Conservation (phyloP, 228 moss, liverwort and hornwort species). For the Sphagnum fallax region DNA sequence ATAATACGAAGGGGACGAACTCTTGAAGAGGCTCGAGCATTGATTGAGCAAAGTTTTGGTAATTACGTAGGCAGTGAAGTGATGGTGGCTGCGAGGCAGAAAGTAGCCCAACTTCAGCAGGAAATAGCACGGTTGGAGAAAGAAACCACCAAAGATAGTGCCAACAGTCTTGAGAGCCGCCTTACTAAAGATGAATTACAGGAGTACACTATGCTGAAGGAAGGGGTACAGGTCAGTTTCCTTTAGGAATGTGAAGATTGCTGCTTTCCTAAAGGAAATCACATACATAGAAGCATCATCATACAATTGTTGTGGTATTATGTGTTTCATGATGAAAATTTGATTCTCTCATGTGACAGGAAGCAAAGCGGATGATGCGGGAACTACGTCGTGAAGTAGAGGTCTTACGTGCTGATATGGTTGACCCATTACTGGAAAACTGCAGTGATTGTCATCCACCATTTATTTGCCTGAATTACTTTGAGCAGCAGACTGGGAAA, state of each 20-base stretch:
- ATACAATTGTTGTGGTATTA: too few relatives aligned
- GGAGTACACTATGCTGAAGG: conserved; percentile 58
- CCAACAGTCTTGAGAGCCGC: conserved; percentile 43
- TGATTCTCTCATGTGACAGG: conserved; percentile 16
- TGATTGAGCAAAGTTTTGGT: conserved; percentile 97
- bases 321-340: too few relatives aligned
- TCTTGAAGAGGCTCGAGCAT: conserved; percentile 75
- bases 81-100: conserved; percentile 79
- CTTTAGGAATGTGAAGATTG: not conserved
- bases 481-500: conserved; percentile 55
- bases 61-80: conserved; percentile 98
- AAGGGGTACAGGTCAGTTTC: conserved; percentile 36
- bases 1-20: conserved; percentile 58
- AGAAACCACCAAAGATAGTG: conserved; percentile 37
- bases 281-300: too few relatives aligned
- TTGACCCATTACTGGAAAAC: conserved; percentile 54
- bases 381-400: conserved; percentile 47
- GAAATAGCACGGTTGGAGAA: conserved; percentile 54
- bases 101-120: conserved; percentile 56
- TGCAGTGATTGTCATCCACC: conserved; percentile 35
- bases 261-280: too few relatives aligned
- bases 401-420: conserved; percentile 40
- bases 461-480: conserved; percentile 49
- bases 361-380: conserved; percentile 49
- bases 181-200: conserved; percentile 65